A percentile compares a stretch with the other conserved stretches of the same genome.
phyloP scores from a whole-genome alignment of 371 early-diverging fungal genomes.

The Mucor indicus region DNA sequence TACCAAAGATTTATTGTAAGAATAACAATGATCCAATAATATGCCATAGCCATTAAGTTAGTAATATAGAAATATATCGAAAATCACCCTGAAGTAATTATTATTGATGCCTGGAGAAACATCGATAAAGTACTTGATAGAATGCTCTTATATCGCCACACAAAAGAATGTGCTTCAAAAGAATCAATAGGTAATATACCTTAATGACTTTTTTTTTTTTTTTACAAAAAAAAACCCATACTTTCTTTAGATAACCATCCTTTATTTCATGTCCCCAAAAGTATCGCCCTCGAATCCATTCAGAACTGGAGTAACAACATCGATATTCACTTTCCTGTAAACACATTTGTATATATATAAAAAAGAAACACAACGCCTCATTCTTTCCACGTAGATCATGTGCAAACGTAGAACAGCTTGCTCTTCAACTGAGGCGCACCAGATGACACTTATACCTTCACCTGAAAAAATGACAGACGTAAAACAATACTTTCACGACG shows the following conservation, averaged over 20 bases:
- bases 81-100: slow-evolving; percentile 26
- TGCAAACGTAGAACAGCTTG: slow-evolving; percentile 49
- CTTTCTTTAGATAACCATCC: slow-evolving; percentile 6
- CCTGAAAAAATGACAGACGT: slow-evolving; percentile 14
- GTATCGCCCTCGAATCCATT: slow-evolving; percentile 14
- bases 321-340: slow-evolving; percentile 34
- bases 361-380: too few relatives aligned
- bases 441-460: slow-evolving; percentile 43
- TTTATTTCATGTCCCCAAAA: slow-evolving; percentile 30
- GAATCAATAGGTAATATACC: slow-evolving; percentile 9
- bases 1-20: slow-evolving; percentile 36
- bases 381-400: slow-evolving; percentile 18
- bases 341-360: not conserved
- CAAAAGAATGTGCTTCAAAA: slow-evolving; percentile 8
- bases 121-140: slow-evolving; percentile 36
- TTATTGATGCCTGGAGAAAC: slow-evolving; percentile 40
- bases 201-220: not conserved
- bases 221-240: not conserved
- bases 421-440: slow-evolving; percentile 40
- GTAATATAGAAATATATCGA: slow-evolving; percentile 22
- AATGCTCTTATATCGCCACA: slow-evolving; percentile 23
- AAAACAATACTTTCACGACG: slow-evolving; percentile 14
- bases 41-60: not conserved
- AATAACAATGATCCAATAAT: not conserved
- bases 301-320: slow-evolving; percentile 9